Conservation (phyloP, 148 eudicot species). For the Pharnaceum exiguum region DNA sequence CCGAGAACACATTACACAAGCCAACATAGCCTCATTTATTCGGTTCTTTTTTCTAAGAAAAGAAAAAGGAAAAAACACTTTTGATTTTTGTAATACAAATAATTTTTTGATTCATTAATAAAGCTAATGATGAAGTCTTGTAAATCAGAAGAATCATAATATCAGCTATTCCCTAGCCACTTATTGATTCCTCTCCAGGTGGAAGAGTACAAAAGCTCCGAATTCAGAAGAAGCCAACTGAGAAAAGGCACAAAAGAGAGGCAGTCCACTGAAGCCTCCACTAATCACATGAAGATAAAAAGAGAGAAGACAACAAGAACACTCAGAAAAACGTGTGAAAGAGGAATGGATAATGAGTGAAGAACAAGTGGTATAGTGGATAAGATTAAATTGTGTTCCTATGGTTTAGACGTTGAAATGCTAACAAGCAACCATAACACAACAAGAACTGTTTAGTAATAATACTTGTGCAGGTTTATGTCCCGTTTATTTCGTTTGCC, state of each 20-base stretch:
- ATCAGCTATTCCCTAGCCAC: constrained; percentile 39
- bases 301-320: constrained; percentile 16
- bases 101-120: too few relatives aligned
- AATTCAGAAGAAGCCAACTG: constrained; percentile 42
- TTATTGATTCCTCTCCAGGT: constrained; percentile 30
- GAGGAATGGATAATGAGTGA: constrained; percentile 6
- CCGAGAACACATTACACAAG: not conserved
- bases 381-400: constrained; percentile 25
- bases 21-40: too few relatives aligned
- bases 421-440: not conserved
- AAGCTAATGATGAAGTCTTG: too few relatives aligned
- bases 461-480: too few relatives aligned
- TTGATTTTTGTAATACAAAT: too few relatives aligned
- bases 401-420: constrained; percentile 12
- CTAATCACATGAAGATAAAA: constrained; percentile 26
- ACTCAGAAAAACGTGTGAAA: constrained; percentile 9
- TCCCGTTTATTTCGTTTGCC: too few relatives aligned
- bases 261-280: constrained; percentile 9
- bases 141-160: constrained; percentile 24
- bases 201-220: constrained; percentile 12
- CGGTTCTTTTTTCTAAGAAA: not conserved
- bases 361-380: constrained; percentile 22
- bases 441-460: not conserved
- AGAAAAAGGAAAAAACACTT: not conserved
- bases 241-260: constrained; percentile 27